phyloP scores from a whole-genome alignment of 352 stramenopile genomes.

The Pythium myriotylum region DNA sequence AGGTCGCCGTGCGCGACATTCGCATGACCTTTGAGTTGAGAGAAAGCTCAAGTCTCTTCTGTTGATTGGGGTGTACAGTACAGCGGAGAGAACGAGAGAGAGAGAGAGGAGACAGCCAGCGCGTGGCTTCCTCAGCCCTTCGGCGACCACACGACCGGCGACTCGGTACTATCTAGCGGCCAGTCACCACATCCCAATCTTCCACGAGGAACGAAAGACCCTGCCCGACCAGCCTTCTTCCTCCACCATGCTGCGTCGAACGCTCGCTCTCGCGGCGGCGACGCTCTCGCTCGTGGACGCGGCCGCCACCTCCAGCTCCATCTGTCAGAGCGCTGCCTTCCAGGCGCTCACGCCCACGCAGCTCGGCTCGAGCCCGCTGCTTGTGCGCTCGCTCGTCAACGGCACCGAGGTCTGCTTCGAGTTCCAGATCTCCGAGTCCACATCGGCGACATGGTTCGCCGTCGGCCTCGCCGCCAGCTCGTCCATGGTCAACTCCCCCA shows the following conservation, averaged over 20 bases:
- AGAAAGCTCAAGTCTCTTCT: constrained; percentile 9
- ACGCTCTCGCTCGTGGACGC: constrained; percentile 2
- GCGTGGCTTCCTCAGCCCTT: no score
- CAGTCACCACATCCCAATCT: constrained; percentile 11
- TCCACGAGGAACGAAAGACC: neutral
- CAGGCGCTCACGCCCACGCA: constrained; percentile 40
- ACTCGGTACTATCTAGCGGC: neutral
- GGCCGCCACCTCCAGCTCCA: constrained; percentile 25
- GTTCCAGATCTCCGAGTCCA: constrained; percentile 53
- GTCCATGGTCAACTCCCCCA: constrained; percentile 71
- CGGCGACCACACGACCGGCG: neutral
- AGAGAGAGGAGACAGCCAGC: neutral
- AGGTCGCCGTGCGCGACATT: constrained; percentile 16
- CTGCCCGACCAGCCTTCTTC: neutral
- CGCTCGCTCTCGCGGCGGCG: constrained; percentile 12
- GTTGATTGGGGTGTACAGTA: constrained; percentile 2
- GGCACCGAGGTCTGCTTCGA: constrained; percentile 68
- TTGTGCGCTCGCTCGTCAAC: constrained; percentile 57
- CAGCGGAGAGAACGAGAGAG: neutral
- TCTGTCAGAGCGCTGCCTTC: constrained; percentile 62
- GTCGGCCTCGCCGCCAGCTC: constrained; percentile 49
- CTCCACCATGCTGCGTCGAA: constrained; percentile 15
- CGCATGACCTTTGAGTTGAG: constrained; percentile 6
- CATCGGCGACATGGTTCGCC: constrained; percentile 58
- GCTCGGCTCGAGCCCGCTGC: constrained; percentile 62